phyloP scores from a whole-genome alignment of 495 filamentous ascomycete species.

The Jackrogersella minutella region DNA sequence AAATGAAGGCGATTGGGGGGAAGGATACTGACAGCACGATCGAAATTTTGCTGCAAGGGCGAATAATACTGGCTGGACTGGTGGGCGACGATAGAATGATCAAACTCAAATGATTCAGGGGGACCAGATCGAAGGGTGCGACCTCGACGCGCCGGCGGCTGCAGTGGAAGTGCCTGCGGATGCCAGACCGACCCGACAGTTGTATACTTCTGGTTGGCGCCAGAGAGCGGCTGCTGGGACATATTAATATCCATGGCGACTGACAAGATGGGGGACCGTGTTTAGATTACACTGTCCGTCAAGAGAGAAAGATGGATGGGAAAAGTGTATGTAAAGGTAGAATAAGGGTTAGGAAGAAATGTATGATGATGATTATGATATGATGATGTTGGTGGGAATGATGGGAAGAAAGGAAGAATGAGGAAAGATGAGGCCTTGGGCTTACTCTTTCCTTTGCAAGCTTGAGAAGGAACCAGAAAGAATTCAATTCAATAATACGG shows the following conservation, averaged over 20 bases:
- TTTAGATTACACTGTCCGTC: background rate
- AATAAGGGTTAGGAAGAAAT: background rate
- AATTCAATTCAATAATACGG: background rate
- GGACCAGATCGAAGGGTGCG: slow-evolving; percentile 44
- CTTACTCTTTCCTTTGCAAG: background rate
- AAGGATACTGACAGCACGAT: slow-evolving; percentile 52
- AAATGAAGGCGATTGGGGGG: background rate
- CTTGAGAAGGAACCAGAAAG: background rate
- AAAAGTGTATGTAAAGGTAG: background rate
- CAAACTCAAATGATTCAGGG: slow-evolving; percentile 28
- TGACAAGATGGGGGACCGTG: background rate
- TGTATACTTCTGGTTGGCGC: slow-evolving; percentile 45
- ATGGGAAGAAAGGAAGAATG: background rate
- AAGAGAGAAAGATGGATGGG: background rate
- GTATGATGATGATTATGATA: slow-evolving; percentile 12
- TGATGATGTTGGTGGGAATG: slow-evolving; percentile 7
- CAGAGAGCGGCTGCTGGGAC: background rate
- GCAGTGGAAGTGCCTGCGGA: slow-evolving; percentile 49
- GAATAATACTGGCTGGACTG: slow-evolving; percentile 47
- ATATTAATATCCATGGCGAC: slow-evolving; percentile 17
- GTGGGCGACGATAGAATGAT: slow-evolving; percentile 15
- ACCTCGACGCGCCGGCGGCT: slow-evolving; percentile 55
- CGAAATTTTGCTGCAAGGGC: slow-evolving; percentile 59
- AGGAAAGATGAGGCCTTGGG: background rate
- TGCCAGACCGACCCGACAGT: slow-evolving; percentile 59